Base-by-base conservation (phyloP, 2,329 filamentous ascomycete genomes). In the Aspergillus brunneoviolaceus region DNA sequence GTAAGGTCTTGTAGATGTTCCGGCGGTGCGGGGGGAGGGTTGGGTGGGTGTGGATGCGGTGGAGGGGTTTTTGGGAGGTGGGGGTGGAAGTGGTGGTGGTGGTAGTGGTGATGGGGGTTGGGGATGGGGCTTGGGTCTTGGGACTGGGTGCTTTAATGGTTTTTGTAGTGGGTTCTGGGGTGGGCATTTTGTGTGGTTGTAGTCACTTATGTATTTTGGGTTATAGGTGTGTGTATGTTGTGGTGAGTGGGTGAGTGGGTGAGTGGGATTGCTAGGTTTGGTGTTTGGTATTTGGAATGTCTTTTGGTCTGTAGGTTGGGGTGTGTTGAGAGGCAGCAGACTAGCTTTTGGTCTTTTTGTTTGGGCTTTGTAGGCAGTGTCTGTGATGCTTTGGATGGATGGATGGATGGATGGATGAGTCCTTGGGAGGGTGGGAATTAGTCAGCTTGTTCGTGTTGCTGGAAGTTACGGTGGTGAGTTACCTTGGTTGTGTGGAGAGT, bases 1-100 rank as follows among this genome's bases (percentile, higher is more conserved):
- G 88, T 3, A 96, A 85, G 4, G 89, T 82, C 2, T 82, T 78
- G 79, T 92, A 94, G 63, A 96, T 82, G 56, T 72, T 75, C 14
- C 76, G 75, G 27, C 81, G 81, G 72, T 82, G 83, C 16, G 79
- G 75, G 3, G 81, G 83, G 21, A 85, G 76, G n/a, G 74, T 71
- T 47, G 74, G 75, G 54, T 82, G 79, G 27, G 71, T 67, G 29
- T 9, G 14, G 39, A 45, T 1, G 16, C 39, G 39, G 39, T 16
- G 14, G 1, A 45, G 14, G 14, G 16, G 19, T 19, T 19, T 45
- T 1, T 7, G 2, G 7, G 4, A 16, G 39, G 16, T 42, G 11
- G 35, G 4, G 5, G 19, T 42, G 39, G 39, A 23, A 23, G 23
- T 23, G 14, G 39, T 42, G 3, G 16, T 19, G n/a, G 39, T 42